These are phyloP conservation scores for Pichia exigua DNA, from an alignment of 805 yeast species.

Conservation along the genomic window DNA sequence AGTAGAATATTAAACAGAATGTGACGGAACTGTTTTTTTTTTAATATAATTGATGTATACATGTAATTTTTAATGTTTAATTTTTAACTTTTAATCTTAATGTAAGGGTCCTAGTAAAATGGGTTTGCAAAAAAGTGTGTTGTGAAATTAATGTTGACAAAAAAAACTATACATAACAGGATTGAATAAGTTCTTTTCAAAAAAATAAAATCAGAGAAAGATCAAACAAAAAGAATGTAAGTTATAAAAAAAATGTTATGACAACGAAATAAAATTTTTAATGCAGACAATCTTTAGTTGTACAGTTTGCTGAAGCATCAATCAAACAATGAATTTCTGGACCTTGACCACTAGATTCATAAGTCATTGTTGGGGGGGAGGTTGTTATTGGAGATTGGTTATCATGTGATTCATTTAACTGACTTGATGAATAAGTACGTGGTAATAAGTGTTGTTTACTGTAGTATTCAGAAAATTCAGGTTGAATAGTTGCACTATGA, in stretches of 20 bases:
- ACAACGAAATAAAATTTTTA: neutral
- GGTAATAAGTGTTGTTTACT: conserved; percentile 25
- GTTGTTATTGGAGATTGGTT: neutral
- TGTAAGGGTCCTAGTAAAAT: too few species aligned
- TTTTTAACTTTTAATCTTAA: too few species aligned
- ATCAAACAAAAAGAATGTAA: neutral
- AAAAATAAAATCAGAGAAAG: neutral
- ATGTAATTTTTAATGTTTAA: conserved; percentile 27
- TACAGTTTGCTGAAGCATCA: conserved; percentile 47
- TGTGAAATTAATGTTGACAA: neutral
- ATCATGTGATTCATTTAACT: neutral
- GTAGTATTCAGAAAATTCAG: conserved; percentile 57
- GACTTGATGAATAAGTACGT: conserved; percentile 20
- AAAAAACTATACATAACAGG: neutral
- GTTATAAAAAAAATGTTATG: neutral
- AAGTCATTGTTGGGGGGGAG: neutral
- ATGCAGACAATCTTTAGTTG: conserved; percentile 33
- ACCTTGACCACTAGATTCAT: conserved; percentile 11
- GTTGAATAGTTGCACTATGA: conserved; percentile 93
- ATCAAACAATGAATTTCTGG: conserved; percentile 37
- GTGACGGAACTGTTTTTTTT: neutral
- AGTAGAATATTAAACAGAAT: neutral
- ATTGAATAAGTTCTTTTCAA: neutral
- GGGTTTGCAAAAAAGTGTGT: too few species aligned
- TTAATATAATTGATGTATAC: conserved; percentile 22